Percentiles rank a stretch among this genome's conserved stretches.
Conservation (phyloP, 2,329 filamentous ascomycete species). For the Arthrobotrys iridis region DNA sequence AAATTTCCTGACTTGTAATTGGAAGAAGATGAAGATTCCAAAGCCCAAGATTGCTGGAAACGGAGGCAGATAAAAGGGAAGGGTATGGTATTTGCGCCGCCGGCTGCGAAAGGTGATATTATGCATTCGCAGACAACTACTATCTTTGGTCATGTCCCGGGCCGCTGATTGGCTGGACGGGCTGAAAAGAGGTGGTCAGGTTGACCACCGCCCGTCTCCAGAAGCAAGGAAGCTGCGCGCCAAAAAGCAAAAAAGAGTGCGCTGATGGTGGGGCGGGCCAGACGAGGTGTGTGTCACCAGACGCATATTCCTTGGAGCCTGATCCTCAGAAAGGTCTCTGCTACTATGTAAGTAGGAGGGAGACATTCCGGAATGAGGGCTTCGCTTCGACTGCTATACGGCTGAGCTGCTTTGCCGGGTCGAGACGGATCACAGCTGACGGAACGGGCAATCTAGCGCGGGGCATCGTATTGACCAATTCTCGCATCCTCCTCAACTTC, state of each 20-base stretch:
- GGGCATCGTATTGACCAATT: conserved; percentile 4
- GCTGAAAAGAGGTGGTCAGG: conserved; percentile 36
- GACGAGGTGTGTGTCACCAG: conserved; percentile 55
- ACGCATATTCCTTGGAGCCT: conserved; percentile 39
- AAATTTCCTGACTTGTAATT: conserved; percentile 28
- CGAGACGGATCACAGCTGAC: conserved; percentile 43
- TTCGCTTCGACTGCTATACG: conserved; percentile 43
- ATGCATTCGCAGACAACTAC: conserved; percentile 54
- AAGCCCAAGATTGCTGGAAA: conserved; percentile 21
- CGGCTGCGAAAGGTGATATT: conserved; percentile 54
- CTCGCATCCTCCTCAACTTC: background rate
- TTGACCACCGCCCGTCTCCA: conserved; percentile 38
- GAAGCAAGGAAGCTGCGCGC: conserved; percentile 35
- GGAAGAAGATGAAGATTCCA: conserved; percentile 29
- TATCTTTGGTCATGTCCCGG: conserved; percentile 53
- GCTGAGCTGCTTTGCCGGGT: conserved; percentile 35
- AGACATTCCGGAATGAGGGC: conserved; percentile 14
- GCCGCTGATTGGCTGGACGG: conserved; percentile 35
- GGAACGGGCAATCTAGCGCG: conserved; percentile 42
- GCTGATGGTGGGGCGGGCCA: conserved; percentile 53
- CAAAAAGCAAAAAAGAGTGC: conserved; percentile 44
- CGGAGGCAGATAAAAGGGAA: conserved; percentile 44
- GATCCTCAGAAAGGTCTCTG: conserved; percentile 7
- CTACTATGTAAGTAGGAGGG: too few species aligned
- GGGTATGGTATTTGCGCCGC: conserved; percentile 37